Base-by-base conservation (phyloP, 2,329 filamentous ascomycete genomes). In the Rhynchosporium agropyri region DNA sequence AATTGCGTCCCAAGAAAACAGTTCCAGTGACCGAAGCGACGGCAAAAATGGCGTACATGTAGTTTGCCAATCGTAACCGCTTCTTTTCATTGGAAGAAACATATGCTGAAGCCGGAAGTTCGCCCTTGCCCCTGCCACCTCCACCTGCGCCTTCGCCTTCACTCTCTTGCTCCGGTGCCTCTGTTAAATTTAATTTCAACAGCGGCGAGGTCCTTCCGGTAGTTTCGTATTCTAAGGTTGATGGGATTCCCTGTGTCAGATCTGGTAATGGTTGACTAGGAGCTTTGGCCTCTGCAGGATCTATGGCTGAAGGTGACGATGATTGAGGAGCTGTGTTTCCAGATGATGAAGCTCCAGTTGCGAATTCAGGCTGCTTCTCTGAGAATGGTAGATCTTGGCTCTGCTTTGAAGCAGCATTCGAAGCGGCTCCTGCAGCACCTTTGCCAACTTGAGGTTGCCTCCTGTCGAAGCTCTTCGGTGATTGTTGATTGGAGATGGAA, bases 221-320 rank as follows among this genome's bases (percentile, higher is more conserved):
- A 62, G 89, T 84, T 77, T 97, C 94, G 64, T 88, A 88, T 62
- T 89, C 90, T 61, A 97, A 83, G 0, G 93, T 97, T 1, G 93
- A 97, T 0, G 94, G 94, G 66, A 98, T 96, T 67, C 94, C 94
- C 73, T 94, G 89, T n/a, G 92, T 95, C 50, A 98, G 82, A 74
- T 98, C 93, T 59, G 94, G 94, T 12, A 97, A 84, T 59, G 91
- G 88, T 71, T 88, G 83, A 58, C 84, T 81, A 29, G 86, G 80
- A 69, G 83, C 79, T 63, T 78, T 70, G 58, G 79, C 76, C 57
- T 73, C 71, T 58, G 79, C 77, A 54, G 76, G 67, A 49, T 79
- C 76, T 60, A 77, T 71, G 56, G 75, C 71, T 63, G 77, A 68
- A 55, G 71, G 63, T 26, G 71, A 69, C 45, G 70, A 60, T 28